Conservation (phyloP, 371 early-diverging fungal genomes). For the Mucor indicus region DNA sequence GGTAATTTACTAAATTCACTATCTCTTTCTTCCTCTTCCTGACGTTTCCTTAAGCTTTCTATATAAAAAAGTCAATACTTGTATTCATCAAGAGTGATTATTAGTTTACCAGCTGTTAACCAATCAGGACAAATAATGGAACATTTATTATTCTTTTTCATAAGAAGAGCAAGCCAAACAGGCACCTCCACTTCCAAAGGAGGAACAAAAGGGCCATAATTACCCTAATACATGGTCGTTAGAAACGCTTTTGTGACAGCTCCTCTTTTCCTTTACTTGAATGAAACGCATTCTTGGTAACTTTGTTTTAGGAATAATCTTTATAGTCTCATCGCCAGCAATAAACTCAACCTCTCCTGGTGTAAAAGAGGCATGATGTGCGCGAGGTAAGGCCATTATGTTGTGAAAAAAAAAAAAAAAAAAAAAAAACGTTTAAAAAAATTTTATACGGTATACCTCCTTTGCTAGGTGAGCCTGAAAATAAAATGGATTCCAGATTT, state of each 20-base stretch:
- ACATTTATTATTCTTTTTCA: slow-evolving; percentile 81
- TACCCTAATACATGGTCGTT: slow-evolving; percentile 11
- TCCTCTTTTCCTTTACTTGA: slow-evolving; percentile 58
- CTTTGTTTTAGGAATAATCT: slow-evolving; percentile 65
- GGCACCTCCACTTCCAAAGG: slow-evolving; percentile 71
- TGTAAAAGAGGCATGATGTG: slow-evolving; percentile 61
- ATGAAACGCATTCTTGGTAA: slow-evolving; percentile 65
- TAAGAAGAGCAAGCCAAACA: slow-evolving; percentile 83
- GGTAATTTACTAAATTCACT: slow-evolving; percentile 75
- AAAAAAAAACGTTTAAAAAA: too few species aligned
- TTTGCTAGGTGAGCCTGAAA: too few species aligned
- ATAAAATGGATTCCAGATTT: too few species aligned
- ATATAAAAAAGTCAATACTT: slow-evolving; percentile 2
- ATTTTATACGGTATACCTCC: too few species aligned
- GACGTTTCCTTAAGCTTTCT: slow-evolving; percentile 54
- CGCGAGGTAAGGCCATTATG: slow-evolving; percentile 61
- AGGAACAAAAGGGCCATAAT: slow-evolving; percentile 58
- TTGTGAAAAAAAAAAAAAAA: neutral
- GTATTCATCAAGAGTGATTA: neutral
- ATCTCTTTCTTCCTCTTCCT: slow-evolving; percentile 58
- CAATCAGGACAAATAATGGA: slow-evolving; percentile 82
- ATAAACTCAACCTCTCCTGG: slow-evolving; percentile 86
- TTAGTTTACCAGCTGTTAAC: slow-evolving; percentile 54
- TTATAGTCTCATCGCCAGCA: slow-evolving; percentile 72
- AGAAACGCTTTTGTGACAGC: too few species aligned